Conservation (phyloP, 1,139 yeast species). For the Suhomyces bribrorum region DNA sequence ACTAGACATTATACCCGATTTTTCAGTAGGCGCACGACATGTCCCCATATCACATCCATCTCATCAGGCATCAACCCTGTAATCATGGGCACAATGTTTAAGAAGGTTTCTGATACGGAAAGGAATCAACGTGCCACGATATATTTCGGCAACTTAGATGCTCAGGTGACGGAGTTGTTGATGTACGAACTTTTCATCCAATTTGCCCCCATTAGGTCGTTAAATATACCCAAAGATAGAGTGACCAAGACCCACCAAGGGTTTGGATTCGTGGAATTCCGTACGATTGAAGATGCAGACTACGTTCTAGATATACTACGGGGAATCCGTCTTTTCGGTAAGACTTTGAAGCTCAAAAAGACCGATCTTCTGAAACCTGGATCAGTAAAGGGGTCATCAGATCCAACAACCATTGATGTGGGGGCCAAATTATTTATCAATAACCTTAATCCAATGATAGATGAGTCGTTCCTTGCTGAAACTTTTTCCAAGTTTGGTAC, state of each 20-base stretch:
- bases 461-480: constrained; percentile 55
- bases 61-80: too few relatives aligned
- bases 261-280: constrained; percentile 82
- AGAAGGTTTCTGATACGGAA: constrained; percentile 41
- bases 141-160: constrained; percentile 83
- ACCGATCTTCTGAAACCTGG: constrained; percentile 26
- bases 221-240: constrained; percentile 80
- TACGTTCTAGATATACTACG: constrained; percentile 65
- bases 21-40: constrained; percentile 17
- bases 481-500: constrained; percentile 75
- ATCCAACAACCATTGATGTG: constrained; percentile 39
- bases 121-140: constrained; percentile 67
- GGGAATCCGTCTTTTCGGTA: constrained; percentile 66
- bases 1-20: background rate
- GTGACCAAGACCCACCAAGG: constrained; percentile 76
- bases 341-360: constrained; percentile 59
- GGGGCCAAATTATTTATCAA: constrained; percentile 80
- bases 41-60: constrained; percentile 22
- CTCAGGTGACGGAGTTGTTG: constrained; percentile 64
- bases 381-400: background rate
- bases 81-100: constrained; percentile 24
- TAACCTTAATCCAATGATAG: constrained; percentile 69
- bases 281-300: constrained; percentile 61
- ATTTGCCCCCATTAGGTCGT: constrained; percentile 72
- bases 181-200: constrained; percentile 84